These are phyloP conservation scores for Fusarium neocosmosporiellum DNA, from an alignment of 2,329 filamentous ascomycete species.

Conservation along the genomic window DNA sequence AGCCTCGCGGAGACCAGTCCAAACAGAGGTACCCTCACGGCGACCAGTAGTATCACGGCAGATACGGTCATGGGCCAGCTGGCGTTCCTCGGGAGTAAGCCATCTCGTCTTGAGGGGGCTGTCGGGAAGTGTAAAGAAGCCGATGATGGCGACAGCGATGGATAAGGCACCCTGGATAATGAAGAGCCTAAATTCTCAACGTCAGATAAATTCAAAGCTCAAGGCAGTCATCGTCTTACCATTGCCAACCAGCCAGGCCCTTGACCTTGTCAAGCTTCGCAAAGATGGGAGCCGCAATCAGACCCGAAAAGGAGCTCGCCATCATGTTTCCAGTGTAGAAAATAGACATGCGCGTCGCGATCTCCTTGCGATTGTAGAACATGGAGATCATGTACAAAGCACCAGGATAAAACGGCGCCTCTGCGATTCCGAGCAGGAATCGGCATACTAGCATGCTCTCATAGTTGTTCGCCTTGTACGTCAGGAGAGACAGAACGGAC, in stretches of 20 bases:
- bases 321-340: conserved; percentile 56
- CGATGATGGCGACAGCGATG: conserved; percentile 45
- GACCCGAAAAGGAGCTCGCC: conserved; percentile 54
- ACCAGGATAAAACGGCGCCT: conserved; percentile 54
- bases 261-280: conserved; percentile 42
- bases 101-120: conserved; percentile 53
- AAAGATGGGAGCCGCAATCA: conserved; percentile 58
- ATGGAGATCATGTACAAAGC: conserved; percentile 58
- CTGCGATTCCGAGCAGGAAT: conserved; percentile 55
- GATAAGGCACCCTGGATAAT: conserved; percentile 45
- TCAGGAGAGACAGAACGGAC: conserved; percentile 55
- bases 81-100: conserved; percentile 52
- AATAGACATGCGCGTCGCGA: conserved; percentile 56
- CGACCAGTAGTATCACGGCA: conserved; percentile 36
- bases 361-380: conserved; percentile 65
- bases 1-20: conserved; percentile 38
- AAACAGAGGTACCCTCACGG: conserved; percentile 51
- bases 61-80: conserved; percentile 57
- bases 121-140: conserved; percentile 51
- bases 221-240: conserved; percentile 21
- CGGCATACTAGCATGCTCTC: conserved; percentile 54
- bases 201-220: background rate
- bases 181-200: conserved; percentile 35
- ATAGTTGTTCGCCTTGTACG: conserved; percentile 55
- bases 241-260: conserved; percentile 46